Base-by-base conservation (phyloP, 2,329 filamentous ascomycete species). In the Alternaria angustiovoidea region DNA sequence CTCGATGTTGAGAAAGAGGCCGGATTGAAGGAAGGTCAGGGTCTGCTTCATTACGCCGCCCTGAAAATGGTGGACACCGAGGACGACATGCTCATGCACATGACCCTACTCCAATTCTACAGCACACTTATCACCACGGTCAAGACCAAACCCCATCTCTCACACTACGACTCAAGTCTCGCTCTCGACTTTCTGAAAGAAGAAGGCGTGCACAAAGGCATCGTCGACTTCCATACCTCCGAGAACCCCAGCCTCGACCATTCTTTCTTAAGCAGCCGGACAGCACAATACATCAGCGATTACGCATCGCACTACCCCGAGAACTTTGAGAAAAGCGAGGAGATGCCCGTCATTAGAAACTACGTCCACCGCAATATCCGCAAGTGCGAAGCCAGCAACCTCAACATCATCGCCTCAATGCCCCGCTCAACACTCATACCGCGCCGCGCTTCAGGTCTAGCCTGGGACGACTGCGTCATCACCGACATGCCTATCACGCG, bases 41-140 rank as follows among this genome's bases (percentile, higher is more conserved):
- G 83, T 44, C 72, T 89, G 8, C 77, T 89, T 3, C 82, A 87
- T 34, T 89, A 87, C 58, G 84, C 83, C 6, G 78, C 84, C 4
- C 74, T 80, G 49, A 79, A 81, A 42, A 88, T 88, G 85, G 82
- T 88, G 3, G 83, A 89, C 61, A 80, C 76, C 2, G 75, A 80
- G 46, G 81, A 82, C 32, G 87, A 89, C 68, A 81, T 88, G 4
- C 76, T 89, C 48, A 86, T 88, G 84, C 83, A 88, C 63, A 84
- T 87, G 77, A 86, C 83, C 5, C 75, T 88, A 42, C 78, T 89
- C 60, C 82, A 86, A 62, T 88, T 88, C 72, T 87, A 82, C 69
- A 80, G 82, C 20, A 81, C 84, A n/a, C 74, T 88, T 3, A 78
- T 89, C 30, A 77, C 78, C 32, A 80, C 81, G 2, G 77, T 78